phyloP scores from a whole-genome alignment of 495 filamentous ascomycete genomes.

The Cladorrhinum samala region DNA sequence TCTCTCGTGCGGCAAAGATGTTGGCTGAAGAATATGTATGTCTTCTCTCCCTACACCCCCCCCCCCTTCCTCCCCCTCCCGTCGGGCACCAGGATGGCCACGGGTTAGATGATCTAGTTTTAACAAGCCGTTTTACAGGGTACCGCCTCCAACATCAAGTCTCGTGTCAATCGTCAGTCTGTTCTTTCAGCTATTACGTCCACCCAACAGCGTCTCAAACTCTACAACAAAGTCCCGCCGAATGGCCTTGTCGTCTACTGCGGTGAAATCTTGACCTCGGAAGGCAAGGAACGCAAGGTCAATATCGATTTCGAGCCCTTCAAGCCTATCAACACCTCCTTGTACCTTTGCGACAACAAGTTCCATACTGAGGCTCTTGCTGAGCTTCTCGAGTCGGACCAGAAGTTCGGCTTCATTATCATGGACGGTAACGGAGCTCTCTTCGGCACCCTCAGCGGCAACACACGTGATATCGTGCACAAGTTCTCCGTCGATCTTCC shows the following conservation, averaged over 20 bases:
- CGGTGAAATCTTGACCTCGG: slow-evolving; percentile 98
- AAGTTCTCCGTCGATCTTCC: slow-evolving; percentile 96
- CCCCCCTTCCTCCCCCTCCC: too few species aligned
- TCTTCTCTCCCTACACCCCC: slow-evolving; percentile 20
- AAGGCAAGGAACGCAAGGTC: slow-evolving; percentile 98
- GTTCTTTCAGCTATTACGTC: slow-evolving; percentile 97
- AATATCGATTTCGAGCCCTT: slow-evolving; percentile 99
- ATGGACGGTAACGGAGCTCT: slow-evolving; percentile 99
- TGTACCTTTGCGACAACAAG: slow-evolving; percentile 99
- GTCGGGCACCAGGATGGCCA: slow-evolving; percentile 7
- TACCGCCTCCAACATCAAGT: slow-evolving; percentile 98
- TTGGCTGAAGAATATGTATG: slow-evolving; percentile 99
- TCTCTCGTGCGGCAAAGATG: slow-evolving; percentile 96
- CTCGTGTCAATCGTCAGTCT: slow-evolving; percentile 95
- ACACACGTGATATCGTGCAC: slow-evolving; percentile 94
- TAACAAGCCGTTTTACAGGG: slow-evolving; percentile 51
- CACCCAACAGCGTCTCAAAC: slow-evolving; percentile 95
- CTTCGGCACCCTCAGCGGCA: slow-evolving; percentile 93
- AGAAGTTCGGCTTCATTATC: slow-evolving; percentile 98
- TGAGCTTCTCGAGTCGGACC: slow-evolving; percentile 94
- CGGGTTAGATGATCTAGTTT: neutral
- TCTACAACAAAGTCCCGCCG: slow-evolving; percentile 96
- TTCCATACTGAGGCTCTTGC: slow-evolving; percentile 97
- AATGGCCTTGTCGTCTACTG: slow-evolving; percentile 98
- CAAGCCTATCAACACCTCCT: slow-evolving; percentile 98